These are phyloP conservation scores for Chlorella variabilis DNA, from an alignment of 163 green algal species.

Conservation along the genomic window DNA sequence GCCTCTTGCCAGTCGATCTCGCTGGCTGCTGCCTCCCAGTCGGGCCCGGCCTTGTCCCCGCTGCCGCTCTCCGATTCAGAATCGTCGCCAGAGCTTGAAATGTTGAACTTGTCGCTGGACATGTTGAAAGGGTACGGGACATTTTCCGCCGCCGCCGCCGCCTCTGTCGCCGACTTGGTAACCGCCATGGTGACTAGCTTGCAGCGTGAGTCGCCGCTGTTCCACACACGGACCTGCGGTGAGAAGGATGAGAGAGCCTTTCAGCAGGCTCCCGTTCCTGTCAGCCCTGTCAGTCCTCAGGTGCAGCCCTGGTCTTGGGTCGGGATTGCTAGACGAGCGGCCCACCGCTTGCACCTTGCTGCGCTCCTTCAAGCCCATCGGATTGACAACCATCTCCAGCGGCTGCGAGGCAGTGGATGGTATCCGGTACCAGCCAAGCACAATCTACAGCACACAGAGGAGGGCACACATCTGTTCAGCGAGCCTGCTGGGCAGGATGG, in stretches of 20 bases:
- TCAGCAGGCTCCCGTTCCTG: too few relatives aligned
- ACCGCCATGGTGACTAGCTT: slow-evolving; percentile 57
- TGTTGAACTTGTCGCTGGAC: too few relatives aligned
- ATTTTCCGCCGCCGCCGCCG: background rate
- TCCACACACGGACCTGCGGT: slow-evolving; percentile 50
- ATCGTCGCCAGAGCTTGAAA: too few relatives aligned
- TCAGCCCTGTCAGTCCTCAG: background rate
- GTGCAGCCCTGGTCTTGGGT: background rate
- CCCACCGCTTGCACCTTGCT: slow-evolving; percentile 13
- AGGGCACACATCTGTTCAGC: background rate
- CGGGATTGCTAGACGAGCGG: too few relatives aligned
- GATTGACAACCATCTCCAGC: slow-evolving; percentile 65
- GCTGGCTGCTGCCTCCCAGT: too few relatives aligned
- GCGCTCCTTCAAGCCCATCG: slow-evolving; percentile 46
- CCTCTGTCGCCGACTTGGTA: background rate
- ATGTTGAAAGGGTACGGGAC: background rate
- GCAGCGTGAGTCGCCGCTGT: slow-evolving; percentile 45
- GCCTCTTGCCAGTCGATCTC: too few relatives aligned
- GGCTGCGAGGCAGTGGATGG: slow-evolving; percentile 51
- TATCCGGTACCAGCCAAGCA: slow-evolving; percentile 71
- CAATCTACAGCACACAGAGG: slow-evolving; percentile 19
- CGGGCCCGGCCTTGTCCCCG: too few relatives aligned
- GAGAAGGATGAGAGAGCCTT: background rate
- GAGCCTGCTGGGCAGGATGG: too few relatives aligned
- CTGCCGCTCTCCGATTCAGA: background rate